phyloP scores from a whole-genome alignment of 1,284 basidiomycete genomes.

The Moniliophthora roreri region DNA sequence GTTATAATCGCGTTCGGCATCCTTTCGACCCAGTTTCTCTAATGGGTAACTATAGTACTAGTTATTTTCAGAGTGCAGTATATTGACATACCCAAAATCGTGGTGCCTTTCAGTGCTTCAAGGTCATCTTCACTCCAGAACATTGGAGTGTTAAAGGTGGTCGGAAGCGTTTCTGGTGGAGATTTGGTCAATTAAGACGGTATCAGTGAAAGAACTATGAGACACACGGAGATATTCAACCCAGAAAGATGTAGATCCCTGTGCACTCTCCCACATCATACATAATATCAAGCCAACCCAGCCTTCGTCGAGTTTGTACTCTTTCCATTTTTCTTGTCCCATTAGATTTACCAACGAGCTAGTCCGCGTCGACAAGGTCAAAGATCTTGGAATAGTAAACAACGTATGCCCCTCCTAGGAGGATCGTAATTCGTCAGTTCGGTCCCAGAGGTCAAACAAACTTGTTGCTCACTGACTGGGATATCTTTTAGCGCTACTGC shows the following conservation, averaged over 20 bases:
- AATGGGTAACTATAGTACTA: conserved; percentile 16
- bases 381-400: conserved; percentile 79
- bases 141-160: conserved; percentile 88
- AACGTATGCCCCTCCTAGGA: conserved; percentile 69
- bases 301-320: conserved; percentile 58
- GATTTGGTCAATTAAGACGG: background rate
- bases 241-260: conserved; percentile 64
- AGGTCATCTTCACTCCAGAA: conserved; percentile 86
- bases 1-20: conserved; percentile 79
- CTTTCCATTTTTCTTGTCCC: conserved; percentile 62
- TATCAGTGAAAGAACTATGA: background rate
- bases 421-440: background rate
- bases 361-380: conserved; percentile 82
- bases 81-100: conserved; percentile 72
- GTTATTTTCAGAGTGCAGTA: conserved; percentile 3
- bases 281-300: conserved; percentile 90
- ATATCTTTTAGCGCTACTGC: conserved; percentile 73
- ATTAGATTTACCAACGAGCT: conserved; percentile 63
- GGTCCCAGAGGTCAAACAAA: background rate
- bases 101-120: conserved; percentile 79
- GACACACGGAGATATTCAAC: conserved; percentile 65
- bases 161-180: conserved; percentile 62
- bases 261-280: conserved; percentile 91
- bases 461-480: conserved; percentile 44
- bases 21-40: conserved; percentile 87